These are phyloP conservation scores for Chlorella sorokiniana DNA, from an alignment of 139 green algal genomes.

Conservation along the genomic window DNA sequence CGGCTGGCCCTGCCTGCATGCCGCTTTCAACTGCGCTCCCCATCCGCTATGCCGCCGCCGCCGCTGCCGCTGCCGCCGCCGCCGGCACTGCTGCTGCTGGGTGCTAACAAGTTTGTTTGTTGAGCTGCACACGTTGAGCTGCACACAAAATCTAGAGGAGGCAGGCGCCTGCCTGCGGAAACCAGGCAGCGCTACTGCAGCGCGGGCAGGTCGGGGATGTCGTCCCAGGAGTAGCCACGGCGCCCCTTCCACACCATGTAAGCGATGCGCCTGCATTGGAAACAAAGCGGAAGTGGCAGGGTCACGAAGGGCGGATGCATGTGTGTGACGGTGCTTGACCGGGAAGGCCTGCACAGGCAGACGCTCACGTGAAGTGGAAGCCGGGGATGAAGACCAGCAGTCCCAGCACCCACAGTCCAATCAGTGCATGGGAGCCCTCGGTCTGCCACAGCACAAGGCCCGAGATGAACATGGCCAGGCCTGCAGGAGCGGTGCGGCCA, in stretches of 20 bases:
- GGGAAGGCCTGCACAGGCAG: neutral
- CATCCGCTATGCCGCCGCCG: too few species aligned
- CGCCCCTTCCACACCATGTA: conserved; percentile 33
- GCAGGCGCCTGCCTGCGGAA: too few species aligned
- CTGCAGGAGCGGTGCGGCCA: neutral
- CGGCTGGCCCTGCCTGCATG: neutral
- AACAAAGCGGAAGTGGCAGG: neutral
- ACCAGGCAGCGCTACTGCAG: neutral
- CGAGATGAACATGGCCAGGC: conserved; percentile 41
- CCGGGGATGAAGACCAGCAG: conserved; percentile 47
- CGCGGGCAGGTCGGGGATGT: conserved; percentile 37
- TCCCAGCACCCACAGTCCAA: conserved; percentile 39
- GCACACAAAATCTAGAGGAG: too few species aligned
- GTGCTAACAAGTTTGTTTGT: neutral
- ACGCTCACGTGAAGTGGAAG: conserved; percentile 38
- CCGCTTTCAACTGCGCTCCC: too few species aligned
- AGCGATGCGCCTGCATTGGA: conserved; percentile 30
- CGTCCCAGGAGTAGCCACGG: conserved; percentile 36
- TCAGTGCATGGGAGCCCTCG: conserved; percentile 39
- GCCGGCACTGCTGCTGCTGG: neutral
- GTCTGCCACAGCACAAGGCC: conserved; percentile 44
- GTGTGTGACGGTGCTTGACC: neutral
- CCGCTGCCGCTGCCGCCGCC: neutral
- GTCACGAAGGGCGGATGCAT: neutral
- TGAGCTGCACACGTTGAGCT: neutral